Evolutionary conservation across 2,329 filamentous ascomycete species (phyloP).

Genomic region (Sporothrix curviconia): DNA sequence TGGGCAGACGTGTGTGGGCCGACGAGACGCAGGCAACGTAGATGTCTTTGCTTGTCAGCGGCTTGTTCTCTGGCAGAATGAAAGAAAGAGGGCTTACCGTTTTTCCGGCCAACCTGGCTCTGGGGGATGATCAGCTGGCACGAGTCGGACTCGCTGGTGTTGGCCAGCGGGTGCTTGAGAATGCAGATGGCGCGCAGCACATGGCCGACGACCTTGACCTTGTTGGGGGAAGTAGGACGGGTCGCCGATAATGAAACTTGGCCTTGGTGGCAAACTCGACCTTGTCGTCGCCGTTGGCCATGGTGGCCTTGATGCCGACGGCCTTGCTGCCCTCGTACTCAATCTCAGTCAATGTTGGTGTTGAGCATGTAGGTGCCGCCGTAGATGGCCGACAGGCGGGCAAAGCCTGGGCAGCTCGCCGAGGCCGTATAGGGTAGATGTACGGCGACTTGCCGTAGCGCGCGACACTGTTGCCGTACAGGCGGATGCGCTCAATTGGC

Average conservation of each 20-base stretch:
- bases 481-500: constrained; percentile 81
- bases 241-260: constrained; percentile 91
- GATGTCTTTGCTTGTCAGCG: constrained; percentile 56
- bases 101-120: constrained; percentile 92
- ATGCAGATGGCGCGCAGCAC: constrained; percentile 96
- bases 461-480: constrained; percentile 97
- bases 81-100: constrained; percentile 55
- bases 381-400: constrained; percentile 94
- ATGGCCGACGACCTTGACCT: constrained; percentile 81
- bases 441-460: constrained; percentile 98
- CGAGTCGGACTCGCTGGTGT: constrained; percentile 83
- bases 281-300: constrained; percentile 74
- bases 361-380: constrained; percentile 99
- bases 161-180: constrained; percentile 86
- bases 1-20: constrained; percentile 95
- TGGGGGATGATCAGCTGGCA: constrained; percentile 95
- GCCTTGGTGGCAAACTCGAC: constrained; percentile 97
- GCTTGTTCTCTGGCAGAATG: background rate
- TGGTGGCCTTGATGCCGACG: constrained; percentile 94
- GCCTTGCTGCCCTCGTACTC: constrained; percentile 79
- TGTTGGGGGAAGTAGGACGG: constrained; percentile 92
- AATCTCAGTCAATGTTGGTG: constrained; percentile 84
- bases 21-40: constrained; percentile 95
- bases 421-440: constrained; percentile 97
- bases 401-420: constrained; percentile 94